Base-by-base conservation (phyloP, 305 asterid species). In the Fraxinus latifolia region DNA sequence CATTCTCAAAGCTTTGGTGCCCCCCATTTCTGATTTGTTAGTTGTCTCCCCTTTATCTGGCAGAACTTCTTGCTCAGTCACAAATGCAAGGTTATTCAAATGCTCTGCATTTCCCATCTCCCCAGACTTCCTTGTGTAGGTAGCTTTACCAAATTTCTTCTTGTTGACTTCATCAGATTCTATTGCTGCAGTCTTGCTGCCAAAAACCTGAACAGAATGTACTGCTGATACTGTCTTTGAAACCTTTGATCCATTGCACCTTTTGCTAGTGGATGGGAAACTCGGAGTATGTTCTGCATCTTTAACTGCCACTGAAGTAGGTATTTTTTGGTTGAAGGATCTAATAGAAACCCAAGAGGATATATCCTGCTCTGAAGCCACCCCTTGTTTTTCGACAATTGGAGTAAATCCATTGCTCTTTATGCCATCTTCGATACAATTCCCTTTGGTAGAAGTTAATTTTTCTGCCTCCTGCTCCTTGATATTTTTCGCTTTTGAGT, bases 311-410 rank as follows among this genome's bases (percentile, higher is more conserved):
- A 84, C 88, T 53, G 90, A 83, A 78, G 84, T 74, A 76, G 93
- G 65, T 80, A 70, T 44, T 71, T 87, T 87, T 55, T 80, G 90
- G 81, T 89, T 86, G 84, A 83, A 81, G 47, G 94, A 79, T 86
- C 85, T 89, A 29, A 93, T 85, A 82, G 93, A 90, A 83, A 92
- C 84, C 94, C 92, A 89, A 82, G 91, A 93, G 81, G 94, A 86
- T 79, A 81, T 84, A 83, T 85, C 88, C 83, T 82, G 84, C 78
- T 78, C 91, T 27, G 58, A 78, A 47, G 50, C 79, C 84, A 82
- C 82, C 85, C 58, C 71, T 34, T 73, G 83, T 82, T 90, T 89
- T 79, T 86, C 89, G 73, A 71, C 21, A 58, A 62, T 80, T 21
- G 88, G 84, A 74, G 89, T 75, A 53, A 65, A 85, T 74, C 29